These are phyloP conservation scores for Cryptococcus floricola DNA, from an alignment of 1,284 basidiomycete genomes.

Conservation along the genomic window DNA sequence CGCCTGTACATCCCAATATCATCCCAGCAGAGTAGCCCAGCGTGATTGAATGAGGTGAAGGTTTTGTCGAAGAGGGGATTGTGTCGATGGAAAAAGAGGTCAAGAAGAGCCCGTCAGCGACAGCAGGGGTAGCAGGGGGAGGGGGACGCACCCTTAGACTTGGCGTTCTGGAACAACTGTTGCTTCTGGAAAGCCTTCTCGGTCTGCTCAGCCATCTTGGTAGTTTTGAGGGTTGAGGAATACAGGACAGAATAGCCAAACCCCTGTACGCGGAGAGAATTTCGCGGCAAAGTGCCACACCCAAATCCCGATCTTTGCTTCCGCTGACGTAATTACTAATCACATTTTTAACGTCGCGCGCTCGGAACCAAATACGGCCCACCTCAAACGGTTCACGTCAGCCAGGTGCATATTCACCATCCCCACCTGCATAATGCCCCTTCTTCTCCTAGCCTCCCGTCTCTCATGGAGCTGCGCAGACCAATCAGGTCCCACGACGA, in stretches of 20 bases:
- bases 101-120: neutral
- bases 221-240: conserved; percentile 14
- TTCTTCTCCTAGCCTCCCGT: no score
- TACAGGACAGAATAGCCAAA: neutral
- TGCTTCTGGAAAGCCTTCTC: conserved; percentile 97
- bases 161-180: conserved; percentile 96
- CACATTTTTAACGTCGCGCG: neutral
- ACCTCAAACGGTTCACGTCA: no score
- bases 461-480: no score
- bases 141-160: conserved; percentile 74
- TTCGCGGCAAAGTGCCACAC: neutral
- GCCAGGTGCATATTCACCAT: no score
- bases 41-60: neutral
- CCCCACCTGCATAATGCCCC: no score
- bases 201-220: conserved; percentile 59
- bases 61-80: neutral
- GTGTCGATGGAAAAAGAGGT: neutral
- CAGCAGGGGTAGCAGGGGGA: neutral
- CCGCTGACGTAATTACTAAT: neutral
- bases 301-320: neutral
- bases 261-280: no score
- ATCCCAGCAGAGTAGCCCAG: neutral
- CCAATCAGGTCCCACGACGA: no score
- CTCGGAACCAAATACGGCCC: no score
- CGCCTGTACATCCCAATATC: conserved; percentile 53